phyloP scores from a whole-genome alignment of 1,284 basidiomycete genomes.

The Trametes polyzona region DNA sequence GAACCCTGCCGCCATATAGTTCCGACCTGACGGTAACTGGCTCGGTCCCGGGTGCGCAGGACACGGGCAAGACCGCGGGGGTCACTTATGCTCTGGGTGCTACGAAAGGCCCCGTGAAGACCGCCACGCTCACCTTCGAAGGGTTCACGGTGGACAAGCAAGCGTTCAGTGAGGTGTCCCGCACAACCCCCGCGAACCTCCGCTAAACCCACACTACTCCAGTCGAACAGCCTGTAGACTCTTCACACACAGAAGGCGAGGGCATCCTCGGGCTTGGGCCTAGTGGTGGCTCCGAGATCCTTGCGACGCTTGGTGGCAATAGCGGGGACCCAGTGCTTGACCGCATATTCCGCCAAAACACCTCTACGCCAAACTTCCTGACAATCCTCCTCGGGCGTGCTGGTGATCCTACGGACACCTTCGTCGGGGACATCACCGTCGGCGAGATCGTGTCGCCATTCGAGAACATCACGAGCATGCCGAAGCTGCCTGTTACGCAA shows the following conservation, averaged over 20 bases:
- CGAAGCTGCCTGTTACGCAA: slow-evolving; percentile 36
- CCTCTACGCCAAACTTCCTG: slow-evolving; percentile 57
- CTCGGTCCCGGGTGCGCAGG: slow-evolving; percentile 44
- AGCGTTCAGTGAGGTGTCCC: slow-evolving; percentile 58
- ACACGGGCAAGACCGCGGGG: slow-evolving; percentile 45
- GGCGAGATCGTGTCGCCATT: slow-evolving; percentile 37
- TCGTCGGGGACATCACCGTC: slow-evolving; percentile 44
- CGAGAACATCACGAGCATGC: slow-evolving; percentile 40
- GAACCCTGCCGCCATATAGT: slow-evolving; percentile 31
- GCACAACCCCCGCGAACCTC: no score
- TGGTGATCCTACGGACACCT: slow-evolving; percentile 35
- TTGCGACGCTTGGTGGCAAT: slow-evolving; percentile 26
- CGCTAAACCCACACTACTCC: background rate
- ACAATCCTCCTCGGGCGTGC: slow-evolving; percentile 48
- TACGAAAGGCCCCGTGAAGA: slow-evolving; percentile 55
- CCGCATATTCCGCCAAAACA: slow-evolving; percentile 63
- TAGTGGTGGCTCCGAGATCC: slow-evolving; percentile 37
- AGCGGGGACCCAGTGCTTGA: slow-evolving; percentile 58
- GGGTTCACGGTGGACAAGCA: slow-evolving; percentile 58
- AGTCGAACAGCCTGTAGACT: slow-evolving; percentile 34
- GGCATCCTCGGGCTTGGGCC: slow-evolving; percentile 48
- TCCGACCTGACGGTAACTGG: slow-evolving; percentile 66
- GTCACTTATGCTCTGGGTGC: slow-evolving; percentile 57
- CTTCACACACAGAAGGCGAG: slow-evolving; percentile 28
- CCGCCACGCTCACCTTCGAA: slow-evolving; percentile 55